Evolutionary conservation across 129 eudicot species (phyloP).

Genomic region (Centaurea solstitialis): DNA sequence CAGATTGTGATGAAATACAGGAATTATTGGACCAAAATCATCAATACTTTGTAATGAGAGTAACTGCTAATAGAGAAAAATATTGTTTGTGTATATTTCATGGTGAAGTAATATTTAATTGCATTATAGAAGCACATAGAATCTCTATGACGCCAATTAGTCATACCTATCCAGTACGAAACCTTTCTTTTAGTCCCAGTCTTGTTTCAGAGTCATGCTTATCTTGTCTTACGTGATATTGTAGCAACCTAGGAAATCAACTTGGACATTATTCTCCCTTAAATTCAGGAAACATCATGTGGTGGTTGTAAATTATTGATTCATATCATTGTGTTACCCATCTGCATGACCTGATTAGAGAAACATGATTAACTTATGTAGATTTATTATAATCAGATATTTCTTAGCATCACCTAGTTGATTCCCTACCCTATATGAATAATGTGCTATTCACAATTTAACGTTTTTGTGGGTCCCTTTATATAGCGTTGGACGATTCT

Average conservation of each 20-base stretch:
- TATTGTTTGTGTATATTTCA: neutral
- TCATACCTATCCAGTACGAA: neutral
- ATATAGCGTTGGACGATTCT: no score
- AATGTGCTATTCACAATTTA: neutral
- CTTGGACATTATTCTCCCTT: constrained; percentile 29
- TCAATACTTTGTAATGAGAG: no score
- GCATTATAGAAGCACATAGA: neutral
- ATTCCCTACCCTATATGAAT: constrained; percentile 10
- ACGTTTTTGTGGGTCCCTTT: neutral
- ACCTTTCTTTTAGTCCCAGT: constrained; percentile 8
- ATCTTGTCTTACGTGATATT: constrained; percentile 22
- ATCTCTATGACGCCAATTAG: neutral
- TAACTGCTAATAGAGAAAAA: neutral
- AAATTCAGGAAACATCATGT: constrained; percentile 33
- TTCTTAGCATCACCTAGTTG: constrained; percentile 12
- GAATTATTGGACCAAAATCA: no score
- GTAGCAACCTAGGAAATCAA: constrained; percentile 20
- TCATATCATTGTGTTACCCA: constrained; percentile 10
- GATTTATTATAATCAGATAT: constrained; percentile 6
- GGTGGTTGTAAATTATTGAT: constrained; percentile 31
- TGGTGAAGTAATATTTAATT: neutral
- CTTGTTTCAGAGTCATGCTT: constrained; percentile 27
- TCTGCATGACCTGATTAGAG: constrained; percentile 20
- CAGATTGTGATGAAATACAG: neutral
- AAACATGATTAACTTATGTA: constrained; percentile 4